Evolutionary conservation across 1,284 basidiomycete genomes (phyloP).

Genomic region (Inonotus hispidus): DNA sequence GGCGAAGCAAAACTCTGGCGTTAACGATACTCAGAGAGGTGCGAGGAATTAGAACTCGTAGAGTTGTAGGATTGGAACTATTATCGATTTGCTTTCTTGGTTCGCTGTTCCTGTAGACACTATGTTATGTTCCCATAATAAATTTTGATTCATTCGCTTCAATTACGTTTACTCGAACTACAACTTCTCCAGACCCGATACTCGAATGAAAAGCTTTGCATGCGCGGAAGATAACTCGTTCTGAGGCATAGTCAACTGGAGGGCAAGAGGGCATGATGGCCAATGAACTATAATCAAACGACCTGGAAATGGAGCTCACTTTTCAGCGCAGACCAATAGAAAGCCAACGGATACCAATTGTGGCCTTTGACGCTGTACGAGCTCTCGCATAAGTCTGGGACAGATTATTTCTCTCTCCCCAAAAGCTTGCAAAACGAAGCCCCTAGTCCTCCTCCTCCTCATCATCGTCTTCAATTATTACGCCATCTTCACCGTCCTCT

Average conservation of each 20-base stretch:
- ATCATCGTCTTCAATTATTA: conserved; percentile 11
- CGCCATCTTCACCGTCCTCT: neutral
- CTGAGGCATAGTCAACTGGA: no score
- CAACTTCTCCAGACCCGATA: neutral
- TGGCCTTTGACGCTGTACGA: neutral
- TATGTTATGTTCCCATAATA: neutral
- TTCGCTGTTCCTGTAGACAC: neutral
- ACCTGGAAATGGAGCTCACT: neutral
- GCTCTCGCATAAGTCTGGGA: neutral
- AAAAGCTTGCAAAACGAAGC: neutral
- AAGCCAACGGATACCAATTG: neutral
- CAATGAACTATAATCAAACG: neutral
- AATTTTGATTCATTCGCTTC: neutral
- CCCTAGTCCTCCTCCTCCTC: conserved; percentile 5
- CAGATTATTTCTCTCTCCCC: neutral
- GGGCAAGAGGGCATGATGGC: neutral
- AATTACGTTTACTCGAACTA: neutral
- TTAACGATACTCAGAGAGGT: neutral
- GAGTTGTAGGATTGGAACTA: neutral
- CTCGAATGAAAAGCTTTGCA: neutral
- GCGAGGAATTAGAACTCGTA: neutral
- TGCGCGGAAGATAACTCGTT: neutral
- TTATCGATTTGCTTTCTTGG: neutral
- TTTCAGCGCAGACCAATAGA: neutral
- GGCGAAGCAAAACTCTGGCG: conserved; percentile 19